phyloP scores from a whole-genome alignment of 2,329 filamentous ascomycete genomes.

The Penicillium sp. region DNA sequence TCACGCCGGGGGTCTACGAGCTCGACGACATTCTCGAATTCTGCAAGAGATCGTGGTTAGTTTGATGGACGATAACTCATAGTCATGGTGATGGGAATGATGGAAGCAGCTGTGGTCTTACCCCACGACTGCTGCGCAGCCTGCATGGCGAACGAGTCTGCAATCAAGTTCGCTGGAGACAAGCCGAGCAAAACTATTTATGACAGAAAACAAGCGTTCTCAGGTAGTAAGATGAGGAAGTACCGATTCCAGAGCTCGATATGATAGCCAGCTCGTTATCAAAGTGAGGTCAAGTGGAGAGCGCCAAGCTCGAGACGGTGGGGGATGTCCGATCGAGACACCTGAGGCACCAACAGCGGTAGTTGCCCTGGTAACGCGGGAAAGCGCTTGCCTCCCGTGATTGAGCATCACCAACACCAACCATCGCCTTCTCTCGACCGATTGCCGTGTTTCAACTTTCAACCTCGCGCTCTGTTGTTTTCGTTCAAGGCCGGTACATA shows the following conservation, averaged over 20 bases:
- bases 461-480: neutral
- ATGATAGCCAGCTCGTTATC: too few species aligned
- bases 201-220: neutral
- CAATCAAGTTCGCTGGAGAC: neutral
- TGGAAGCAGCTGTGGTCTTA: slow-evolving; percentile 29
- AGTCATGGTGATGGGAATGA: too few species aligned
- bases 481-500: too few species aligned
- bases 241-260: too few species aligned
- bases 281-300: neutral
- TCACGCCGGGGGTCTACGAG: slow-evolving; percentile 84
- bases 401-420: slow-evolving; percentile 24
- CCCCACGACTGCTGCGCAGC: slow-evolving; percentile 60
- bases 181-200: neutral
- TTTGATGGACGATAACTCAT: neutral
- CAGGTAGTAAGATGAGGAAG: too few species aligned
- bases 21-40: slow-evolving; percentile 80
- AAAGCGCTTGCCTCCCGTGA: neutral
- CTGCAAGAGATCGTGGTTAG: slow-evolving; percentile 45
- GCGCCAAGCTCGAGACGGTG: neutral
- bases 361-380: slow-evolving; percentile 33
- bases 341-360: slow-evolving; percentile 8
- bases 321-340: neutral
- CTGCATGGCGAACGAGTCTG: slow-evolving; percentile 47
- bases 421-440: neutral
- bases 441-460: neutral